A percentile compares a stretch with the other conserved stretches of the same genome.
These are phyloP conservation scores for Coccomyxa sp. DNA, from an alignment of 139 green algal species.

Conservation along the genomic window DNA sequence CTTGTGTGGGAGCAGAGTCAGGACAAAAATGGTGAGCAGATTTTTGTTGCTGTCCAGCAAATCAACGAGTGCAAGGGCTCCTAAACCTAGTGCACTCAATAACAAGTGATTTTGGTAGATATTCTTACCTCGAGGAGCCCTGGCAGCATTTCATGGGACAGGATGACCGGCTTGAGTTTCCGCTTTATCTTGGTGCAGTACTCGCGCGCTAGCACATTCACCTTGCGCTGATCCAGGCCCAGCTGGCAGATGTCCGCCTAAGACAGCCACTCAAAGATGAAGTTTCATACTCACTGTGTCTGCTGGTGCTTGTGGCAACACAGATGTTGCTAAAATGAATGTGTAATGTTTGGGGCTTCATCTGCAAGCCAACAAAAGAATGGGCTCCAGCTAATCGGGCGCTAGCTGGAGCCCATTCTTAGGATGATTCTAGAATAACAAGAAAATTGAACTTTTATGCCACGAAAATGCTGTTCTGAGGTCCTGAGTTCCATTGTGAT, in stretches of 20 bases:
- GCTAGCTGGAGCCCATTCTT: too few species aligned
- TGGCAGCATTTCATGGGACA: slow-evolving; percentile 94
- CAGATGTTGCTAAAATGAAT: neutral
- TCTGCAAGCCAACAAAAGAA: neutral
- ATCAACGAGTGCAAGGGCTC: too few species aligned
- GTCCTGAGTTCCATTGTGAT: neutral
- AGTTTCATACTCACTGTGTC: neutral
- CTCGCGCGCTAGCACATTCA: slow-evolving; percentile 96
- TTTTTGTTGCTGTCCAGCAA: too few species aligned
- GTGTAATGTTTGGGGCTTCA: too few species aligned
- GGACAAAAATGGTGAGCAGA: too few species aligned
- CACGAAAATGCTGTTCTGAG: too few species aligned
- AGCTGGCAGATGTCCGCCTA: slow-evolving; percentile 99
- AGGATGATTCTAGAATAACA: too few species aligned
- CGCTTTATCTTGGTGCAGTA: slow-evolving; percentile 84
- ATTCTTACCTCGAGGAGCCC: slow-evolving; percentile 74
- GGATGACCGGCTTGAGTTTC: slow-evolving; percentile 96
- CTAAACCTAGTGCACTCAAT: neutral
- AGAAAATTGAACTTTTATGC: too few species aligned
- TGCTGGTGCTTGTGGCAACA: neutral
- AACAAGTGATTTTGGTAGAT: neutral
- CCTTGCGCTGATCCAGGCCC: slow-evolving; percentile 97
- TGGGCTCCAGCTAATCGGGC: too few species aligned
- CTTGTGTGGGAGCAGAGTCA: too few species aligned
- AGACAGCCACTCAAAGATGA: slow-evolving; percentile 8